These are phyloP conservation scores for Handroanthus guayacan DNA, from an alignment of 257 asterid genomes.

Conservation along the genomic window DNA sequence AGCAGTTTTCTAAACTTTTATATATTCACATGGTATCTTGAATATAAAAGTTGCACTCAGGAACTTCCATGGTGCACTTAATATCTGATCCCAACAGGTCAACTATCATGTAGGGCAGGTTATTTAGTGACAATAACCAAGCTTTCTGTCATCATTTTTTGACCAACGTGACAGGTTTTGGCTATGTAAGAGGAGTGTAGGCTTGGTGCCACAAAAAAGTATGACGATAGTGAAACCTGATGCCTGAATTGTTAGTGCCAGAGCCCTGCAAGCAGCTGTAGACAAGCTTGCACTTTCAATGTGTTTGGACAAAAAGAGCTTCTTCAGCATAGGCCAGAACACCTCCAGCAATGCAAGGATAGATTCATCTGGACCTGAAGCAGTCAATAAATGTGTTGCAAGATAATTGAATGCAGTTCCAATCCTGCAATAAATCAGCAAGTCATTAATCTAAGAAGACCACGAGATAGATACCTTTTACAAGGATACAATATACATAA, in stretches of 20 bases:
- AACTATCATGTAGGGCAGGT: slow-evolving; percentile 19
- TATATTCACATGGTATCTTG: slow-evolving; percentile 27
- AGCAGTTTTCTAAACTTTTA: slow-evolving; percentile 4
- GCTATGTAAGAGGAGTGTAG: slow-evolving; percentile 15
- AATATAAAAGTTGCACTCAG: slow-evolving; percentile 29
- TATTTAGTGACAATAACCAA: slow-evolving; percentile 1
- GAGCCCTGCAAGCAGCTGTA: slow-evolving; percentile 89
- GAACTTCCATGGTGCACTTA: slow-evolving; percentile 28
- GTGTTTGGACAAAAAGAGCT: slow-evolving; percentile 65
- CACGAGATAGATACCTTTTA: slow-evolving; percentile 16
- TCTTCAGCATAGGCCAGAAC: slow-evolving; percentile 87
- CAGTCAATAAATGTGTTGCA: slow-evolving; percentile 58
- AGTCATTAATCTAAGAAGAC: slow-evolving; percentile 28
- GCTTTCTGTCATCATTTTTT: slow-evolving; percentile 27
- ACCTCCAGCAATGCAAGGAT: slow-evolving; percentile 61
- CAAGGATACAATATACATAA: neutral
- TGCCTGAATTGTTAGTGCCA: slow-evolving; percentile 77
- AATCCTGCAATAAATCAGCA: slow-evolving; percentile 62
- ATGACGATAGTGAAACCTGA: slow-evolving; percentile 59
- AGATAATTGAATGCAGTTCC: slow-evolving; percentile 70
- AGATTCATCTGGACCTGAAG: slow-evolving; percentile 57
- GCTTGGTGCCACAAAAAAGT: slow-evolving; percentile 31
- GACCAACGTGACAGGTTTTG: slow-evolving; percentile 30
- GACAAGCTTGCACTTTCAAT: slow-evolving; percentile 74
- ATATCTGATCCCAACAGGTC: neutral